These are phyloP conservation scores for Sclerospora graminicola DNA, from an alignment of 352 stramenopile species.

Conservation along the genomic window DNA sequence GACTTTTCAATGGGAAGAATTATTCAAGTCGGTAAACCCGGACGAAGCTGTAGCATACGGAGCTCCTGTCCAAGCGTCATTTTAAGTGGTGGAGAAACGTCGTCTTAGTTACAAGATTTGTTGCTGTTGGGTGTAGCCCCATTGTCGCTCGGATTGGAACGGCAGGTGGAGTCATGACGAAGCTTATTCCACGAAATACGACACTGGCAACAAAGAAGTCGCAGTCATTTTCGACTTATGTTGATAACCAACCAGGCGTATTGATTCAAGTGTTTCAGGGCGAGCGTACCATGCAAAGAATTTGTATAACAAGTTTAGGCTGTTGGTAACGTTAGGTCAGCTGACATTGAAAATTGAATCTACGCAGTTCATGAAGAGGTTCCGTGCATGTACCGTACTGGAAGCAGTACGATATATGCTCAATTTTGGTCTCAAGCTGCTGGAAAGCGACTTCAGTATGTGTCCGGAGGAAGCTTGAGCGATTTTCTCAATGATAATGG, in stretches of 20 bases:
- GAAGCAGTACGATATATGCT: too few relatives aligned
- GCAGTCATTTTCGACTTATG: background rate
- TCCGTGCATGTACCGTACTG: too few relatives aligned
- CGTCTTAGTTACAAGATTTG: conserved; percentile 68
- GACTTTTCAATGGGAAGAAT: conserved; percentile 32
- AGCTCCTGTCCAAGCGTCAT: conserved; percentile 50
- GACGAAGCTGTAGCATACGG: conserved; percentile 79
- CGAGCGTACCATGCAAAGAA: too few relatives aligned
- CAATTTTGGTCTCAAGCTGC: too few relatives aligned
- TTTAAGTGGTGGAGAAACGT: conserved; percentile 20
- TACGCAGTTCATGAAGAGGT: too few relatives aligned
- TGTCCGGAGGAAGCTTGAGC: too few relatives aligned
- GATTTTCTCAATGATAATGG: too few relatives aligned
- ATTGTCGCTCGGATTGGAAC: conserved; percentile 76
- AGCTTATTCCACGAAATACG: background rate
- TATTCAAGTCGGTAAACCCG: conserved; percentile 40
- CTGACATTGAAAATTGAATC: too few relatives aligned
- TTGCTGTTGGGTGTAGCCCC: conserved; percentile 83
- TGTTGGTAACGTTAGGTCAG: too few relatives aligned
- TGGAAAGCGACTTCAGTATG: too few relatives aligned
- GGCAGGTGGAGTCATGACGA: conserved; percentile 46
- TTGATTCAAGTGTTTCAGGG: background rate
- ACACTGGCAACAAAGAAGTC: background rate
- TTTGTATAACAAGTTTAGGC: too few relatives aligned
- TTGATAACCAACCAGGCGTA: background rate